Evolutionary conservation across 108 stramenopile genomes (phyloP), one percentile per base, ranked within the genome.

Genomic region (Chaetoceros tenuissimus): DNA sequence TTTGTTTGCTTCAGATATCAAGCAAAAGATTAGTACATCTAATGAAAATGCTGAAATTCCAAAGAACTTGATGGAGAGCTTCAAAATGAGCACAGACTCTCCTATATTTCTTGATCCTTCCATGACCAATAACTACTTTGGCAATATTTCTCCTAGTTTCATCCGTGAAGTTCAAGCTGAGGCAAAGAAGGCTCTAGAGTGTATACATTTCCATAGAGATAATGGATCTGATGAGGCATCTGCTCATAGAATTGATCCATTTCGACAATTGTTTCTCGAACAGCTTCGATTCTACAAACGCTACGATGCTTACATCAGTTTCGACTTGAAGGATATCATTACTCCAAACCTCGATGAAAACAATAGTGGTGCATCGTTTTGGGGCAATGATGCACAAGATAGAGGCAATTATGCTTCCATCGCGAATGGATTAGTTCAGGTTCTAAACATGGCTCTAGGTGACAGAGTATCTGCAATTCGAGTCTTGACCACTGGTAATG

Each of bases 31-130:
- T 17, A 64, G 71, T 30, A 64, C 72, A n/a, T 69, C 75, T 7
- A 23, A 47, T 62, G 56, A 60, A 62, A 22, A 24, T 1, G 19
- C 63, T 17, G 26, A 46, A 10, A 63, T 70, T 25, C 82, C 82
- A 2, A 50, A 46, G 24, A 82, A 82, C 0, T 64, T 92, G 46
- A 45, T 86, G 3, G 74, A 84, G 24, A 68, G 80, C 23, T 87
- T 80, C 60, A 72, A 71, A 28, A 18, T 53, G 26, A 64, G 43
- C 51, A 24, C 46, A 40, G 75, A 66, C 26, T 63, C 75, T 3
- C 85, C 89, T 1, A 77, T 87, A 19, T 66, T 92, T 43, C 60
- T 92, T 49, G 86, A 92, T 75, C 71, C 84, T 1, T 71, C 91
- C n/a, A 80, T 88, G 83, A 74, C 74, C 0, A 66, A 75, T 49